Conservation (phyloP, 2,329 filamentous ascomycete genomes). For the Domatiomyces globalis region DNA sequence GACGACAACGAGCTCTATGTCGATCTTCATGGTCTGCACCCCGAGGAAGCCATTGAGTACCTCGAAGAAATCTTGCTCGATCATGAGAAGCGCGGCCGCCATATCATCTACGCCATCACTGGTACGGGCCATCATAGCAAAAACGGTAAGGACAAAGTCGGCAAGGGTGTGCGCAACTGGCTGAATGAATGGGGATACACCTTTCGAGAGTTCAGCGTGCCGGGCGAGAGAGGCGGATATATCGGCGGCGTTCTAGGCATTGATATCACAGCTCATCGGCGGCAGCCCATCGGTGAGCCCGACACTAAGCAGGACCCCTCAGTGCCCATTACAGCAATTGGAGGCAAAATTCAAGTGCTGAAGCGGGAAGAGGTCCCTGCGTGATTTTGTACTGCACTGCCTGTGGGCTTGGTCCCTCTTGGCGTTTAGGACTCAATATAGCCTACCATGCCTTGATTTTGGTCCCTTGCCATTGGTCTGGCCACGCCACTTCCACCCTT, state of each 20-base stretch:
- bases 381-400: not conserved
- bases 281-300: constrained; percentile 23
- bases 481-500: too few relatives aligned
- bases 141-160: constrained; percentile 97
- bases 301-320: constrained; percentile 19
- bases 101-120: constrained; percentile 86
- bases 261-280: constrained; percentile 47
- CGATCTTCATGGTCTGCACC: constrained; percentile 91
- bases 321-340: constrained; percentile 19
- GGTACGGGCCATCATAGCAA: constrained; percentile 96
- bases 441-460: not conserved
- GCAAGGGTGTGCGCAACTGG: constrained; percentile 80
- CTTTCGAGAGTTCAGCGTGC: constrained; percentile 90
- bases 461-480: not conserved
- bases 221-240: constrained; percentile 75
- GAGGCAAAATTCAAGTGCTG: constrained; percentile 32
- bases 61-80: constrained; percentile 76
- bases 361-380: constrained; percentile 28
- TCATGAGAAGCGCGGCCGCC: constrained; percentile 53
- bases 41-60: constrained; percentile 91
- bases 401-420: not conserved
- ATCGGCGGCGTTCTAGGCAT: constrained; percentile 52
- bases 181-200: constrained; percentile 92
- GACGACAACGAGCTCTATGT: constrained; percentile 67
- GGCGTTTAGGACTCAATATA: not conserved